Base-by-base conservation (phyloP, 2,329 filamentous ascomycete species). In the Xylariales sp. region DNA sequence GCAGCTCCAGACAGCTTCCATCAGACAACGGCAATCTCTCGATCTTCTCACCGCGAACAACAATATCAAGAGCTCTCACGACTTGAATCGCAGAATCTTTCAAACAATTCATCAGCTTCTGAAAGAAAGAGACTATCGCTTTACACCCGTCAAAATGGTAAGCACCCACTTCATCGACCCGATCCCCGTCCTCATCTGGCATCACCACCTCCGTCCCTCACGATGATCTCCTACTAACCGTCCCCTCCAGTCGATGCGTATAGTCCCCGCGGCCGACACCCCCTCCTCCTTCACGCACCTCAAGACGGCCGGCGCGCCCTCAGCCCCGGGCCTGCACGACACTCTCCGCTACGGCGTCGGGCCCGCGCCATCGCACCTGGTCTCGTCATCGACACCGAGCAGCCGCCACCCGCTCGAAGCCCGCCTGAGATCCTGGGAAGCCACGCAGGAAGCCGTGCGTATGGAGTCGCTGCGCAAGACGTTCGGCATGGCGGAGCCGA, bases 241-340 rank as follows among this genome's bases (percentile, higher is more conserved):
- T n/a, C n/a, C n/a, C n/a, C n/a, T n/a, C n/a, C 64, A 94, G 87
- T 85, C 88, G 59, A 86, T 97, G 77, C 88, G 89, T 70, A 86
- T 98, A 69, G 80, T 88, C 53, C 93, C 93, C 61, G 63, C 80
- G 46, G 66, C 81, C 56, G 60, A 71, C 52, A 79, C 91, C 72
- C 67, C 80, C 55, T 78, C 73, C 53, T 74, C 78, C 60, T 83
- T 79, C 68, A 74, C 73, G 57, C 84, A 74, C 53, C 56, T 74
- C 44, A 64, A 75, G 60, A 76, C 74, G 51, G 75, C 77, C 54
- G 80, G 78, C 42, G 93, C 93, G 4, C 93, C 93, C 53, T 96
- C 91, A 1, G 91, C 89, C 12, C 90, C 90, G 0, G 91, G 91
- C 53, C 75, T 97, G 50, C 90, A 94, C 75, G 93, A 97, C 72